Evolutionary conservation across 208 protist species (phyloP), one percentile per base, ranked within the genome.

Genomic region (Jaenimonas drosophilae): DNA sequence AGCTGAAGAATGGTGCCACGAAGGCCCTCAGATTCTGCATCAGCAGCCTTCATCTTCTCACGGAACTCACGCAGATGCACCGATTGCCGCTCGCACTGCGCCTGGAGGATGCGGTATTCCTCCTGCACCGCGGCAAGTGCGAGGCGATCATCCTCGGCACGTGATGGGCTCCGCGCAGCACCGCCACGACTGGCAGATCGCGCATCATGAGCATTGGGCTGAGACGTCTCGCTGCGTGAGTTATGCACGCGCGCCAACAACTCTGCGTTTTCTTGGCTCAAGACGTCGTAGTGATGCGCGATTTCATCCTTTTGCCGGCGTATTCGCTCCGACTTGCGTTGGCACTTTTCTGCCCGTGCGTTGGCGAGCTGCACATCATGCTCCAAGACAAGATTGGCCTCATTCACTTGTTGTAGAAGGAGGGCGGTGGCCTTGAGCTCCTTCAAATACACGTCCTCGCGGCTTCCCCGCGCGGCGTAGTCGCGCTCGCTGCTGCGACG

Each of bases 51-150:
- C 32, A 81, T 24, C 37, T 75, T 59, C 1, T 36, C 63, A 11
- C 55, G 61, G n/a, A 76, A 20, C 7, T 58, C 67, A 27, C 63
- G 61, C 33, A 75, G n/a, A n/a, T n/a, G n/a, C n/a, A n/a, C n/a
- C 7, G 56, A 67, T 34, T 78, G 70, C 0, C 64, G 59, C 0
- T 70, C 55, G 21, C 72, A 36, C 32, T 74, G 70, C 1, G 59
- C 54, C 3, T 50, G 60, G 14, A 78, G 46, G 2, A 34, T 33
- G 24, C 36, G 49, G 16, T 73, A 63, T 47, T 73, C 52, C 38
- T 66, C 42, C 9, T 42, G 40, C 2, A 39, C 14, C 11, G 42
- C 24, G 5, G 51, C 45, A 23, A 63, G 27, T 43, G 21, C 25
- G 47, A 28, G 34, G 26, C 42, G 5, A 25, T 54, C 49, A 25